Evolutionary conservation across 2,329 filamentous ascomycete species (phyloP).

Genomic region (Cordyceps cateniannulata): DNA sequence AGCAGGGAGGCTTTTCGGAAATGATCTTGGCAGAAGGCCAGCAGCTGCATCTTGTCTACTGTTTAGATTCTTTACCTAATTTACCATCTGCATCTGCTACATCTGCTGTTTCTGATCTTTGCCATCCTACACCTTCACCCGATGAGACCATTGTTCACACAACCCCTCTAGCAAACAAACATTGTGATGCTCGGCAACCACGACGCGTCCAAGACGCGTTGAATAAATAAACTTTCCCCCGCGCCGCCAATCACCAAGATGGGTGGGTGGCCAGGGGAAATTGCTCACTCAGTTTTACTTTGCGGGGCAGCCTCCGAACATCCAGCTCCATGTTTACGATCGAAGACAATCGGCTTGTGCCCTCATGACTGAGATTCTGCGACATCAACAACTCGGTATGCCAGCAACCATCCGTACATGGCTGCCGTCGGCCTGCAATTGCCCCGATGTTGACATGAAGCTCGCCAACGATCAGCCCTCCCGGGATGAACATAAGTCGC

Average conservation of each 20-base stretch:
- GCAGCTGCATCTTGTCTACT: background rate
- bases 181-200: too few relatives aligned
- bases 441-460: background rate
- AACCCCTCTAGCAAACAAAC: too few relatives aligned
- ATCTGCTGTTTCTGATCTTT: too few relatives aligned
- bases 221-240: background rate
- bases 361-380: background rate
- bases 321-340: background rate
- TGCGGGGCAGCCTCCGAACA: background rate
- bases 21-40: background rate
- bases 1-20: background rate
- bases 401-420: background rate
- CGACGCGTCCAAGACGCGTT: background rate
- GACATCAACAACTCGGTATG: background rate
- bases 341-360: background rate
- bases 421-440: background rate
- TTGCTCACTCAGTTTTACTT: background rate
- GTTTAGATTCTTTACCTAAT: too few relatives aligned
- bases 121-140: too few relatives aligned
- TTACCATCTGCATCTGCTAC: too few relatives aligned
- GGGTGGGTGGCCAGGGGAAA: slow-evolving; percentile 1
- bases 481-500: background rate
- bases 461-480: background rate
- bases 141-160: too few relatives aligned
- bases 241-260: slow-evolving; percentile 1